Evolutionary conservation across 2,329 filamentous ascomycete species (phyloP).

Genomic region (Aureobasidium lini): DNA sequence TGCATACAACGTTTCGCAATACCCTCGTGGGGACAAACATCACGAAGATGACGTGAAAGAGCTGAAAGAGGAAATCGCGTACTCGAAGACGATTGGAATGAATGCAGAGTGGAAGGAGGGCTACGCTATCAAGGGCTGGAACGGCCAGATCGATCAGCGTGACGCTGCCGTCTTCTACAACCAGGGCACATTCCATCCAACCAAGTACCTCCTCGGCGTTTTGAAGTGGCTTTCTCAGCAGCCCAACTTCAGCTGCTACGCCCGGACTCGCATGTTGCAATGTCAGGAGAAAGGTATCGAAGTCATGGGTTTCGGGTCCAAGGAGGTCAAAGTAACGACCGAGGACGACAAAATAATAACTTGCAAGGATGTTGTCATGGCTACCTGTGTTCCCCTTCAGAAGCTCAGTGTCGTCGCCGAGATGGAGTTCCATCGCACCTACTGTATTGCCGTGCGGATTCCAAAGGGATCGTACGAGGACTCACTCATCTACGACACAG

Average conservation of each 20-base stretch:
- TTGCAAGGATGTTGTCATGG: constrained; percentile 45
- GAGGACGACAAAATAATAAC: constrained; percentile 40
- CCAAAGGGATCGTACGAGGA: constrained; percentile 48
- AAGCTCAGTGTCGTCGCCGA: constrained; percentile 47
- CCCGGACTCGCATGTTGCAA: constrained; percentile 42
- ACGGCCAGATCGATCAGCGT: constrained; percentile 44
- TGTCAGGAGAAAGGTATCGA: constrained; percentile 44
- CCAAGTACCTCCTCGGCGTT: constrained; percentile 47
- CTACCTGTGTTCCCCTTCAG: constrained; percentile 50
- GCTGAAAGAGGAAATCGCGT: constrained; percentile 39
- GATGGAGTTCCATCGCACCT: constrained; percentile 48
- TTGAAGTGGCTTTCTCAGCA: constrained; percentile 46
- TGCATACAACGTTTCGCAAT: constrained; percentile 46
- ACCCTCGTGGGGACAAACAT: constrained; percentile 33
- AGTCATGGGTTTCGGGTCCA: constrained; percentile 38
- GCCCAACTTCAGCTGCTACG: constrained; percentile 47
- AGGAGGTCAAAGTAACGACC: constrained; percentile 42
- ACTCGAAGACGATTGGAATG: constrained; percentile 39
- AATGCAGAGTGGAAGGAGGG: constrained; percentile 36
- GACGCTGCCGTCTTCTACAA: constrained; percentile 40
- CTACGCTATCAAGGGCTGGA: constrained; percentile 46
- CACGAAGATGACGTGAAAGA: constrained; percentile 40
- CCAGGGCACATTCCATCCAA: constrained; percentile 52
- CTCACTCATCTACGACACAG: constrained; percentile 49
- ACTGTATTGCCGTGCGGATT: constrained; percentile 49